phyloP scores from a whole-genome alignment of 176 grass and related monocot species.

The Thinopyrum elongatum region DNA sequence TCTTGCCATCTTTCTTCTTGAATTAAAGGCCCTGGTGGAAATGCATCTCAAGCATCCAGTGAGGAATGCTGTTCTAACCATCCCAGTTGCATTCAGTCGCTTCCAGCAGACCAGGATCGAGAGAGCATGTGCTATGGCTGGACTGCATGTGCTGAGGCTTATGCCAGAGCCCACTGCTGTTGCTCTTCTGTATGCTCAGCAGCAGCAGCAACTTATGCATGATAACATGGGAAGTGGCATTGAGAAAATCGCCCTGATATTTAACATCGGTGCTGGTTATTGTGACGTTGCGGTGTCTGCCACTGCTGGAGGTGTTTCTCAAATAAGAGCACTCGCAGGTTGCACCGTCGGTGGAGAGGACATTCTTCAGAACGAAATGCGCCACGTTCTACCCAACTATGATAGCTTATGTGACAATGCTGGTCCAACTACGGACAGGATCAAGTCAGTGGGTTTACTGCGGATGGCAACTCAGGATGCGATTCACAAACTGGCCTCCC shows the following conservation, averaged over 20 bases:
- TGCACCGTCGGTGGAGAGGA: conserved; percentile 64
- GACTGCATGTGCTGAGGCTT: conserved; percentile 53
- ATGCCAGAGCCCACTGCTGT: conserved; percentile 74
- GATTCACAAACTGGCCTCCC: conserved; percentile 50
- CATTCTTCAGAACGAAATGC: conserved; percentile 67
- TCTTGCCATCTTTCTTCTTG: conserved; percentile 64
- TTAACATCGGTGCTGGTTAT: conserved; percentile 77
- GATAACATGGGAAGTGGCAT: conserved; percentile 64
- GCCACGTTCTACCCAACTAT: conserved; percentile 48
- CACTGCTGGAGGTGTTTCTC: conserved; percentile 72
- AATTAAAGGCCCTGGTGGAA: conserved; percentile 61
- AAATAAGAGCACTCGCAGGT: conserved; percentile 56
- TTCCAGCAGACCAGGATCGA: conserved; percentile 72
- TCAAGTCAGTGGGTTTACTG: conserved; percentile 39
- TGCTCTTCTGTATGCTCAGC: conserved; percentile 63
- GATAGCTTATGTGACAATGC: conserved; percentile 40
- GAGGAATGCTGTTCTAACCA: conserved; percentile 58
- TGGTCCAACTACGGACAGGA: conserved; percentile 51
- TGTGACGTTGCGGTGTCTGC: conserved; percentile 58
- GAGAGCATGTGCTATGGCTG: conserved; percentile 75
- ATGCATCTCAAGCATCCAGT: conserved; percentile 62
- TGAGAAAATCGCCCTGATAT: conserved; percentile 74
- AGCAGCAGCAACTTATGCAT: conserved; percentile 51
- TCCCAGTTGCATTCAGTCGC: conserved; percentile 64
- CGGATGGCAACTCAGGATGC: conserved; percentile 61